Evolutionary conservation across 1,139 yeast genomes (phyloP).

Genomic region (Casaregolazyma suthepensis): DNA sequence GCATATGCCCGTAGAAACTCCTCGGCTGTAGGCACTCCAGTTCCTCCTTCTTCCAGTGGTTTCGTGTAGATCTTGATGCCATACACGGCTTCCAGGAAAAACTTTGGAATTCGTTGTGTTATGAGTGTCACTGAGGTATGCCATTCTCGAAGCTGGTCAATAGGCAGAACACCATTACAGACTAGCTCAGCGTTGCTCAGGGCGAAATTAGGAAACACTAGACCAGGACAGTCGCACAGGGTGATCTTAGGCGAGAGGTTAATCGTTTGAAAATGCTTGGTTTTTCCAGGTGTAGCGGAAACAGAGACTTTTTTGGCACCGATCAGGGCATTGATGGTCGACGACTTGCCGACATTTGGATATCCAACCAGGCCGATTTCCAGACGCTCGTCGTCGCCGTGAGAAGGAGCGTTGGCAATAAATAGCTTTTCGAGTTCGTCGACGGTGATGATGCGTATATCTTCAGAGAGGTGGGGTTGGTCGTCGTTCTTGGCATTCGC

Average conservation of each 20-base stretch:
- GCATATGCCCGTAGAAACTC: conserved; percentile 91
- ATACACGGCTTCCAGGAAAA: conserved; percentile 80
- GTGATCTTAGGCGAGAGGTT: conserved; percentile 74
- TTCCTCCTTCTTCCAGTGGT: conserved; percentile 80
- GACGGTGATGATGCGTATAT: conserved; percentile 67
- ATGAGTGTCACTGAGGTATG: conserved; percentile 89
- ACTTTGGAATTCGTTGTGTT: conserved; percentile 84
- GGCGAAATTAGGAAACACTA: conserved; percentile 97
- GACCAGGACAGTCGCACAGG: conserved; percentile 98
- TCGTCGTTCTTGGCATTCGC: too few species aligned
- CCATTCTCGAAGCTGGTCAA: conserved; percentile 90
- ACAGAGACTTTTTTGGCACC: conserved; percentile 97
- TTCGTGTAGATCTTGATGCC: conserved; percentile 83
- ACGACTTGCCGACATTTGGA: conserved; percentile 88
- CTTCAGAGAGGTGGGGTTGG: conserved; percentile 31
- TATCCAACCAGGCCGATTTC: conserved; percentile 96
- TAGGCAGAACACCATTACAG: conserved; percentile 95
- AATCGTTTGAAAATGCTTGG: conserved; percentile 97
- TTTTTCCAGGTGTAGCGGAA: conserved; percentile 97
- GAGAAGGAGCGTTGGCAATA: conserved; percentile 65
- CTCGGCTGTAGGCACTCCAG: conserved; percentile 81
- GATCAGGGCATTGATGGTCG: conserved; percentile 90
- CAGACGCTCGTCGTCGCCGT: conserved; percentile 36
- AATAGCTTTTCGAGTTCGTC: conserved; percentile 81
- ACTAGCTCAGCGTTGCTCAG: conserved; percentile 95